These are phyloP conservation scores for Zymoseptoria tritici DNA, from an alignment of 2,329 filamentous ascomycete species.

Conservation along the genomic window DNA sequence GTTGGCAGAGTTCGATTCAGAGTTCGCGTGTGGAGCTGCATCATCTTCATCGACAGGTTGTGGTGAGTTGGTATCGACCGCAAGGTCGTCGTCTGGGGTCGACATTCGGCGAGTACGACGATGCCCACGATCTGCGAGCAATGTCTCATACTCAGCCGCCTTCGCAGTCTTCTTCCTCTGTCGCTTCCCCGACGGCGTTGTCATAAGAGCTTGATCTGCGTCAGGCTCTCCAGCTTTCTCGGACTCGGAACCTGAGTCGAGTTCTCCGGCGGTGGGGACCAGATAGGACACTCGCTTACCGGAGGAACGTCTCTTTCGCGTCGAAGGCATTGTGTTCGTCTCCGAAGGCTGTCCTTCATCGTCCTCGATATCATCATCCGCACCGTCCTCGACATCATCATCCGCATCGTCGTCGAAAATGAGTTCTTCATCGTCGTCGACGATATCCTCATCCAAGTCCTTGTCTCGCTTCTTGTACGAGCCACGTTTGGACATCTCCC, in stretches of 20 bases:
- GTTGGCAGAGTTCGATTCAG: neutral
- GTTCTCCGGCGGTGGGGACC: neutral
- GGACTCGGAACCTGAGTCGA: neutral
- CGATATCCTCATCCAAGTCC: constrained; percentile 2
- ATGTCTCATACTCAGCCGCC: neutral
- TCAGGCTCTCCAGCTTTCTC: neutral
- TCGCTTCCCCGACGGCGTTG: neutral
- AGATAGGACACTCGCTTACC: neutral
- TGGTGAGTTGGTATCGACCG: neutral
- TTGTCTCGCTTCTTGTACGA: neutral
- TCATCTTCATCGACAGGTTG: neutral
- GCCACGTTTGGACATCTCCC: neutral
- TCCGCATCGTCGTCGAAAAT: neutral
- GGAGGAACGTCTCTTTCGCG: neutral
- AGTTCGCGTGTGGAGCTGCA: neutral
- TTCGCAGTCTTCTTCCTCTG: neutral
- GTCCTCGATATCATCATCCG: constrained; percentile 2
- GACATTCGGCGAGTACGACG: neutral
- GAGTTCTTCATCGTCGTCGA: constrained; percentile 1
- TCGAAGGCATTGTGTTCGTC: neutral
- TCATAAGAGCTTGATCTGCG: neutral
- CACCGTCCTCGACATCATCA: constrained; percentile 1
- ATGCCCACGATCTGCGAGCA: neutral
- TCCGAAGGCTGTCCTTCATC: constrained; percentile 2
- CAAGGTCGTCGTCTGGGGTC: neutral